Evolutionary conservation across 148 eudicot species (phyloP), one percentile per base, ranked within the genome.

Genomic region (Suaeda aralocaspica): DNA sequence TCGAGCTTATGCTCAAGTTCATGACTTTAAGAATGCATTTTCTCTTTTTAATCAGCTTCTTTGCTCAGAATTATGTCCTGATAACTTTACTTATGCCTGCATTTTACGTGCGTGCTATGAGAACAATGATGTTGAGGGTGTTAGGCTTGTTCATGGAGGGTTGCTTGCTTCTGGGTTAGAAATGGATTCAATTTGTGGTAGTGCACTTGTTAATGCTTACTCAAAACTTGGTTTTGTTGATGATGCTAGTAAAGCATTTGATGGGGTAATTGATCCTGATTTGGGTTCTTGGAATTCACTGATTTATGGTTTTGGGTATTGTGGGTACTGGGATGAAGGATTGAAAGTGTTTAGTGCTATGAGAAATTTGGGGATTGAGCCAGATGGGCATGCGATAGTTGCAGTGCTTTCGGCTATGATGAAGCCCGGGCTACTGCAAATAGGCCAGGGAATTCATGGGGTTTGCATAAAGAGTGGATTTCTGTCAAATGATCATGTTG

Each of bases 341-440:
- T 26, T 89, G 29, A 66, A 57, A 49, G 18, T 88, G 67, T 83
- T 88, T 34, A 76, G 63, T 55, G 52, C 36, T 49, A 84, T 92
- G 96, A 76, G 75, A 57, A 70, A 30, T 16, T 55, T n/a, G 41
- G 84, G 93, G 60, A 73, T 74, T 51, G 55, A 42, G 39, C 82
- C 89, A 11, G 98, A 92, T 85, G 93, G 91, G 46, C 89, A 86
- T 78, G 79, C 96, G 39, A 28, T 92, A 68, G 96, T 88, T 60
- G 89, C 88, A 29, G 33, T 92, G 67, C 76, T 92, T 22, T 76
- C 82, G 28, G 82, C 88, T n/a, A 56, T 86, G 22, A 44, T 18
- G 1, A 82, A 83, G 50, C 79, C 79, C 13, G 39, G 48, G 16
- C 72, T 84, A 73, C 52, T 92, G 49, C 83, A 72, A 31, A 73